Evolutionary conservation across 768 basidiomycete genomes (phyloP).

Genomic region (Crepidotus variabilis): DNA sequence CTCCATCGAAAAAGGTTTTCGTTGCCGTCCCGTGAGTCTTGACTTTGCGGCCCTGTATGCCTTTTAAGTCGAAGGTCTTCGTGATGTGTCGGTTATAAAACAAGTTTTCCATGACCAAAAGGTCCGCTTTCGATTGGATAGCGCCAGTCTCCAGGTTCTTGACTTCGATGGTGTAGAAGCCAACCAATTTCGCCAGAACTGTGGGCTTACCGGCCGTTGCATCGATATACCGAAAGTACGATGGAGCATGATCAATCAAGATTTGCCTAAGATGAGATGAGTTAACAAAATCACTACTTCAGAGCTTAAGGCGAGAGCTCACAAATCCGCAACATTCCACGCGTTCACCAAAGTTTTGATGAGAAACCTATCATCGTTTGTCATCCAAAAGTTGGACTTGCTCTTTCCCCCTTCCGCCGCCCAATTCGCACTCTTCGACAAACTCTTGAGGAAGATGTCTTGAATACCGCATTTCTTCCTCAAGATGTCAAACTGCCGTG

Average conservation of each 20-base stretch:
- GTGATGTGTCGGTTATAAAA: conserved; percentile 67
- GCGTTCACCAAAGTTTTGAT: conserved; percentile 85
- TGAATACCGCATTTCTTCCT: conserved; percentile 66
- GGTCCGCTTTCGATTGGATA: conserved; percentile 65
- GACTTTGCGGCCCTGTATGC: conserved; percentile 74
- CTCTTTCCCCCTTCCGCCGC: conserved; percentile 79
- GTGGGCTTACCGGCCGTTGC: conserved; percentile 63
- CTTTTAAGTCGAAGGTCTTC: conserved; percentile 80
- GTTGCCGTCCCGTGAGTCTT: conserved; percentile 43
- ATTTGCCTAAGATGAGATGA: conserved; percentile 52
- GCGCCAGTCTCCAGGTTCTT: conserved; percentile 66
- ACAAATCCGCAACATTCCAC: conserved; percentile 87
- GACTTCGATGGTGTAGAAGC: conserved; percentile 78
- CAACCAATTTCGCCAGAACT: conserved; percentile 73
- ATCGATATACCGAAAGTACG: conserved; percentile 79
- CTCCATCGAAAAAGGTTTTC: conserved; percentile 73
- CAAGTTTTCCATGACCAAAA: conserved; percentile 84
- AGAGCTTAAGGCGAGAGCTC: conserved; percentile 24
- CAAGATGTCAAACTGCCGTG: conserved; percentile 72
- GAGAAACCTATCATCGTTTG: conserved; percentile 70
- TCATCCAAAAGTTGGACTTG: conserved; percentile 80
- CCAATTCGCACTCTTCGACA: conserved; percentile 63
- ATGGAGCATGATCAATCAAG: conserved; percentile 69
- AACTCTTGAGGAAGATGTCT: conserved; percentile 53
- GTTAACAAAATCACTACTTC: background rate